Evolutionary conservation across 108 stramenopile species (phyloP).

Genomic region (Skeletonema marinoi): DNA sequence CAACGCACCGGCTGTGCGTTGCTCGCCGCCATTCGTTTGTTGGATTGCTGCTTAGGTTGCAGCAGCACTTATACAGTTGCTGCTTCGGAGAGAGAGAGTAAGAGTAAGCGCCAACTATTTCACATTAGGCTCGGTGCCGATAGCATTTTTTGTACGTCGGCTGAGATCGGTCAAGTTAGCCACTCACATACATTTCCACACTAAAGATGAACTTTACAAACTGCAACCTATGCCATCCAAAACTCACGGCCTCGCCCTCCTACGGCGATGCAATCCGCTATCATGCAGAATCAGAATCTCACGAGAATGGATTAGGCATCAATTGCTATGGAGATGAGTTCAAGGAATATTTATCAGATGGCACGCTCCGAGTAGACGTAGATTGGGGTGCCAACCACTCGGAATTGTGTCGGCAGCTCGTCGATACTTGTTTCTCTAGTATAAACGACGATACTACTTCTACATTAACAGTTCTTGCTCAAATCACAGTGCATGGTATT

Average conservation of each 20-base stretch:
- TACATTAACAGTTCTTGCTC: background rate
- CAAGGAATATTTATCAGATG: background rate
- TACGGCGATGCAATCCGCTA: slow-evolving; percentile 32
- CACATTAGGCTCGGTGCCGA: background rate
- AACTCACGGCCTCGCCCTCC: slow-evolving; percentile 15
- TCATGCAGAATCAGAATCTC: slow-evolving; percentile 21
- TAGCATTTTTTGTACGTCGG: no score
- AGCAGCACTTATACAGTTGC: no score
- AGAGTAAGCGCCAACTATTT: no score
- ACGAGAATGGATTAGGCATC: background rate
- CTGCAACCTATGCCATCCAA: slow-evolving; percentile 30
- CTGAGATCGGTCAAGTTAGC: no score
- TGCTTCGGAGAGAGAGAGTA: no score
- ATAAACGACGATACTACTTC: background rate
- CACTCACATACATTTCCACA: no score
- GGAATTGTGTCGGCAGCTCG: background rate
- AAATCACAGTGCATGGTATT: slow-evolving; percentile 5
- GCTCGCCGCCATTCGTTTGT: background rate
- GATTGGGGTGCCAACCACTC: slow-evolving; percentile 1
- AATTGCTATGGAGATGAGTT: background rate
- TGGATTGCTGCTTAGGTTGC: background rate
- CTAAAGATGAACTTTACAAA: slow-evolving; percentile 7
- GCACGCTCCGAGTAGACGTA: background rate
- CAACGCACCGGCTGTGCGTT: background rate
- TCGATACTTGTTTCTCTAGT: background rate